Percentiles rank a stretch among this genome's conserved stretches.
These are phyloP conservation scores for Micractinium conductrix DNA, from an alignment of 139 green algal species.

Conservation along the genomic window DNA sequence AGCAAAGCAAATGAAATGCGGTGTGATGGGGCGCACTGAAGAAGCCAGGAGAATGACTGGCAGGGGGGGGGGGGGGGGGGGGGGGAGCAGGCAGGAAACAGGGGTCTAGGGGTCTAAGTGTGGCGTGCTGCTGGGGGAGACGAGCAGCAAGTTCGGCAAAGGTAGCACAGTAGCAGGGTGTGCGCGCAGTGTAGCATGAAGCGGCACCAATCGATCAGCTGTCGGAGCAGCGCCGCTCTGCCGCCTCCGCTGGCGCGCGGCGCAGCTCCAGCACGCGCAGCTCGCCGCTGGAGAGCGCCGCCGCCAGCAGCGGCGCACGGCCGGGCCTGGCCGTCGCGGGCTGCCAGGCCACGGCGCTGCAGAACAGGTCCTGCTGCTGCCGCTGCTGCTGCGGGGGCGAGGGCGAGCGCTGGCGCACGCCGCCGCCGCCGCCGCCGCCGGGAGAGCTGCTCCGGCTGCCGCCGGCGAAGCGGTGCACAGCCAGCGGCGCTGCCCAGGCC, in stretches of 20 bases:
- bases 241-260: not conserved
- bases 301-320: conserved; percentile 40
- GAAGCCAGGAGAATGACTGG: not conserved
- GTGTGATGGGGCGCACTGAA: not conserved
- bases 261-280: conserved; percentile 34
- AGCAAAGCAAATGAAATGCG: not conserved
- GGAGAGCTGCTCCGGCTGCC: not conserved
- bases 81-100: not conserved
- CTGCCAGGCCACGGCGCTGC: conserved; percentile 54
- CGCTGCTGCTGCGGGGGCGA: not conserved
- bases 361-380: conserved; percentile 33
- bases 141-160: no score
- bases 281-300: conserved; percentile 44
- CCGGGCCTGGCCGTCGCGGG: conserved; percentile 9
- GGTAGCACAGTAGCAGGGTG: no score
- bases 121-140: not conserved
- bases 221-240: not conserved
- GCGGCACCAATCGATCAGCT: not conserved
- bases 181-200: not conserved
- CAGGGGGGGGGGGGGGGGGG: not conserved
- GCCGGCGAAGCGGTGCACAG: not conserved
- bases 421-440: not conserved
- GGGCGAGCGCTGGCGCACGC: not conserved
- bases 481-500: conserved; percentile 33
- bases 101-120: not conserved